Percentiles rank a stretch among this genome's conserved stretches.
Evolutionary conservation across 371 early-diverging fungal species (phyloP).

Genomic region (Mucor lusitanicus): DNA sequence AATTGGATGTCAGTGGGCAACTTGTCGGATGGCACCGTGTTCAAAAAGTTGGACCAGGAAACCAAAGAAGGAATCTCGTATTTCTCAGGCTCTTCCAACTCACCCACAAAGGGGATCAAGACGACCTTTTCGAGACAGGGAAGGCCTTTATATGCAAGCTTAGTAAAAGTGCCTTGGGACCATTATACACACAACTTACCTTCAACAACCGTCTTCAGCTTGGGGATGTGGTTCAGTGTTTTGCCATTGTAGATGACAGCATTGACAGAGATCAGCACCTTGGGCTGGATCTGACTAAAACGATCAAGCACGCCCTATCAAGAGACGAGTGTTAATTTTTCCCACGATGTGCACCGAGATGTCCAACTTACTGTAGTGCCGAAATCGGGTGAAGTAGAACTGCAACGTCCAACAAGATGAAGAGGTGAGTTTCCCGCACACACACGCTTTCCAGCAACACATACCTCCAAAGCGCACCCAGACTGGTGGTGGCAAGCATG

Average conservation of each 20-base stretch:
- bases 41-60: slow-evolving; percentile 52
- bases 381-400: slow-evolving; percentile 94
- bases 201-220: slow-evolving; percentile 71
- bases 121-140: slow-evolving; percentile 72
- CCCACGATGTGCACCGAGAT: neutral
- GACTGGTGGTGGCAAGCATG: slow-evolving; percentile 90
- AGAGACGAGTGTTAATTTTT: slow-evolving; percentile 4
- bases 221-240: slow-evolving; percentile 77
- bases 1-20: slow-evolving; percentile 57
- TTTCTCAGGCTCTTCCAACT: slow-evolving; percentile 5
- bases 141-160: slow-evolving; percentile 26
- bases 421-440: neutral
- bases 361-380: slow-evolving; percentile 69
- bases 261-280: slow-evolving; percentile 89
- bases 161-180: no score
- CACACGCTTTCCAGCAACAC: neutral
- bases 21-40: slow-evolving; percentile 30
- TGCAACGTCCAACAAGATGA: slow-evolving; percentile 3
- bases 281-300: slow-evolving; percentile 94
- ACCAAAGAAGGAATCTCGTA: slow-evolving; percentile 39
- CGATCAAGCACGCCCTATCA: slow-evolving; percentile 91
- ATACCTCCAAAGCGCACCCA: slow-evolving; percentile 96
- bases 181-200: slow-evolving; percentile 35
- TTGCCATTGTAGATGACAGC: slow-evolving; percentile 91
- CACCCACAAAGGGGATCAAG: slow-evolving; percentile 71